Evolutionary conservation across 2,329 filamentous ascomycete genomes (phyloP).

Genomic region (Diaporthe citriasiana): DNA sequence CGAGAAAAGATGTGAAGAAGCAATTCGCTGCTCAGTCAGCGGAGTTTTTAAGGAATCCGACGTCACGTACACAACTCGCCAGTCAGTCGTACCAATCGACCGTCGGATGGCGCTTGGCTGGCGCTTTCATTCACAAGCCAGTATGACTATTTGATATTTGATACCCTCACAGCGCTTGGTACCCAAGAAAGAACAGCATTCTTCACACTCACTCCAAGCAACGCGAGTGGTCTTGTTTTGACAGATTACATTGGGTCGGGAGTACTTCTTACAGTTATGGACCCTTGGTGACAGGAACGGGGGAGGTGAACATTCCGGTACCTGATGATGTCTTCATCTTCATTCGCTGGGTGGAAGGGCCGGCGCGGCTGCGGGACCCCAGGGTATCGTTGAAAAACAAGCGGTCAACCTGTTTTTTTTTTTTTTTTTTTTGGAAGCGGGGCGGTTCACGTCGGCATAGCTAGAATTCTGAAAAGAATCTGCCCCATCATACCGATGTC

Average conservation of each 20-base stretch:
- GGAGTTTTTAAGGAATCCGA: neutral
- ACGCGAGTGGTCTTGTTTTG: constrained; percentile 27
- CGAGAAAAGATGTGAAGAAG: neutral
- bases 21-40: neutral
- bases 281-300: neutral
- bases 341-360: neutral
- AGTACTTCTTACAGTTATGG: neutral
- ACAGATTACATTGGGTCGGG: constrained; percentile 16
- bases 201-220: constrained; percentile 30
- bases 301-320: neutral
- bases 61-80: neutral
- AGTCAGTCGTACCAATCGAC: neutral
- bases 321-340: neutral
- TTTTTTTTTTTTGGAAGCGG: too few species aligned
- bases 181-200: constrained; percentile 35
- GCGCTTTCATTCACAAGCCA: neutral
- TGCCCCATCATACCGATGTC: constrained; percentile 5
- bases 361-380: neutral
- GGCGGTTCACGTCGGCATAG: neutral
- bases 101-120: neutral
- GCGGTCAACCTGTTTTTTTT: neutral
- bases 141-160: constrained; percentile 20
- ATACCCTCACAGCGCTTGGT: constrained; percentile 40
- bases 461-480: neutral
- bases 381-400: neutral